Evolutionary conservation across 164 flowering plant genomes (phyloP), one percentile per base, ranked within the genome.

Genomic region (Macadamia tetraphylla): DNA sequence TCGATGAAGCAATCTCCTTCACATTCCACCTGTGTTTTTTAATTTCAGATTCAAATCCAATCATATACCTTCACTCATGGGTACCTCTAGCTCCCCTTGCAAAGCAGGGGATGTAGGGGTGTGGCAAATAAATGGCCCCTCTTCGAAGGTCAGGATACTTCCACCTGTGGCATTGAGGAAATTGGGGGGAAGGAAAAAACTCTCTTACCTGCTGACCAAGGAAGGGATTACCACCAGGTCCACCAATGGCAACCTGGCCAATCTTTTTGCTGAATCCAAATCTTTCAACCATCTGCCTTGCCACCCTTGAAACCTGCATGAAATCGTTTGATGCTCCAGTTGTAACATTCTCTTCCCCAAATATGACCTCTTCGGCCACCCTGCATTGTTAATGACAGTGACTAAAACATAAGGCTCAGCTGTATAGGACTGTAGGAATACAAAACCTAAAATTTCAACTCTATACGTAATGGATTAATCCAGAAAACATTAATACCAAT

Each of bases 261-360:
- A 94, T 91, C 85, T 94, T 94, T 70, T 88, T 90, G 82, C 98
- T 94, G 86, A 94, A 91, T 52, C 98, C 98, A 67, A 94, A 87
- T 74, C 97, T 84, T 82, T 91, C 96, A 42, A 94, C 97, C 98
- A 94, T 94, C 80, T 91, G 97, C 70, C 97, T 80, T 46, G 98
- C 98, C 59, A 94, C 97, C 59, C 97, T 68, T 1, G 98, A 90
- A 60, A 91, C 97, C 82, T 91, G 98, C 97, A 87, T 90, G 79
- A 94, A 94, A 78, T 94, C 98, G 53, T 87, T 94, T 7, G 97
- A 91, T 76, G 98, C 98, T 64, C 97, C 97, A 2, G 98, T 94
- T 30, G 98, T 94, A 6, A 94, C 98, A 76, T 90, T 92, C 13
- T 91, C 91, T 58, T 72, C 29, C 18, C 98, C 97, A 74, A 88